phyloP scores from a whole-genome alignment of 768 basidiomycete genomes.

The Lentinula raphanica region DNA sequence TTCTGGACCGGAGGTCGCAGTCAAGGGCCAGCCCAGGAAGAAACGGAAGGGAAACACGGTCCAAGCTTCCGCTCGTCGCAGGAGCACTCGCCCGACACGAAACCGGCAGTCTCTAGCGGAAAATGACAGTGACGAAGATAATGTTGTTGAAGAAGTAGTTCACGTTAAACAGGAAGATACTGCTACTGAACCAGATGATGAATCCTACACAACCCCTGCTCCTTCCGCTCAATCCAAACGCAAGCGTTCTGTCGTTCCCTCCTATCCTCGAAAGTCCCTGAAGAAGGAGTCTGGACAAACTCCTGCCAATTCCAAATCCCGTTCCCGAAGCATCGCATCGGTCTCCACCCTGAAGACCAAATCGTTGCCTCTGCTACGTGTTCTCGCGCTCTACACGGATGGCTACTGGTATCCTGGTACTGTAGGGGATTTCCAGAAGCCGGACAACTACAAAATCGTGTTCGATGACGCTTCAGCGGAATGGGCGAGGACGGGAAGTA shows the following conservation, averaged over 20 bases:
- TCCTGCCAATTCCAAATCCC: neutral
- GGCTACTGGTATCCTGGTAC: constrained; percentile 4
- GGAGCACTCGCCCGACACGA: neutral
- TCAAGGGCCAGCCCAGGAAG: neutral
- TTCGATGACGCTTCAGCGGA: constrained; percentile 1
- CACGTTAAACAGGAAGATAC: neutral
- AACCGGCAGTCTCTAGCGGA: neutral
- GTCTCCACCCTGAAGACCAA: neutral
- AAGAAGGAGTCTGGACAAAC: neutral
- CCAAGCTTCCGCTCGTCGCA: neutral
- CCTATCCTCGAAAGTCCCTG: neutral
- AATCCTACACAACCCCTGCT: neutral
- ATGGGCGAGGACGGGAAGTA: neutral
- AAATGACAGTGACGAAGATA: neutral
- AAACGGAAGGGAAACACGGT: neutral
- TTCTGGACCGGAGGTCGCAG: neutral
- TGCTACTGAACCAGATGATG: neutral
- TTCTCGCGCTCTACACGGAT: neutral
- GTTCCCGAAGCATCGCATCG: neutral
- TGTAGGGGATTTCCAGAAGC: neutral
- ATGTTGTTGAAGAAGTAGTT: neutral
- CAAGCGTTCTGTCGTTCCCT: neutral
- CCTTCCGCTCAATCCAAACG: neutral
- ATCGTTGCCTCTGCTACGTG: neutral
- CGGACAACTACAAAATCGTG: neutral